Evolutionary conservation across 768 basidiomycete species (phyloP).

Genomic region (Kwoniella dendrophila): DNA sequence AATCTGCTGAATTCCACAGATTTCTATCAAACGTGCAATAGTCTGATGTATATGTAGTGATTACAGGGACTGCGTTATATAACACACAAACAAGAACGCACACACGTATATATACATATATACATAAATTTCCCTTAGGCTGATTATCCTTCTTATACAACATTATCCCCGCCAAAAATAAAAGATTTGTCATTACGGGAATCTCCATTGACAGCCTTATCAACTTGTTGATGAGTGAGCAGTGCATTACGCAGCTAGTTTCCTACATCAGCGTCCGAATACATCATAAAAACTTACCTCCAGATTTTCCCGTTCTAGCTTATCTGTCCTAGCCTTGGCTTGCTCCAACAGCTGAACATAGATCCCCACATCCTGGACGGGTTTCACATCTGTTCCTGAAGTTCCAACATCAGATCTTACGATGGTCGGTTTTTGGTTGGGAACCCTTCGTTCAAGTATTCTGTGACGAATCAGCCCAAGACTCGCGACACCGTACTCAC

Average conservation of each 20-base stretch:
- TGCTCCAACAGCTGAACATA: conserved; percentile 25
- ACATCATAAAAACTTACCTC: conserved; percentile 26
- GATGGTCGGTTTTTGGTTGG: not conserved
- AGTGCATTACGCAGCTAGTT: too few relatives aligned
- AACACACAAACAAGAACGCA: too few relatives aligned
- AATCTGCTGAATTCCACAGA: too few relatives aligned
- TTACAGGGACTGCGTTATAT: too few relatives aligned
- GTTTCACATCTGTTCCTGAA: not conserved
- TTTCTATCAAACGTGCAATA: too few relatives aligned
- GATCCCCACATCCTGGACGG: conserved; percentile 2
- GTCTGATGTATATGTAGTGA: too few relatives aligned
- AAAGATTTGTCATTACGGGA: too few relatives aligned
- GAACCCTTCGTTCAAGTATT: not conserved
- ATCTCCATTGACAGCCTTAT: too few relatives aligned
- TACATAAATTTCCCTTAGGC: too few relatives aligned
- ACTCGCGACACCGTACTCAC: not conserved
- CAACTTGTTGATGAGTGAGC: too few relatives aligned
- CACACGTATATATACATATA: not conserved
- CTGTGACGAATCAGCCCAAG: conserved; percentile 2
- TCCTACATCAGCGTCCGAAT: not conserved
- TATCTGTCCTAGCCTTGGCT: conserved; percentile 25
- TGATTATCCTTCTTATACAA: too few relatives aligned
- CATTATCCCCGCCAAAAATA: not conserved
- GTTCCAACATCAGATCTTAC: conserved; percentile 9
- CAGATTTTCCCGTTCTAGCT: conserved; percentile 34